These are phyloP conservation scores for Eimeria tenella DNA, from an alignment of 169 alveolate species.

Conservation along the genomic window DNA sequence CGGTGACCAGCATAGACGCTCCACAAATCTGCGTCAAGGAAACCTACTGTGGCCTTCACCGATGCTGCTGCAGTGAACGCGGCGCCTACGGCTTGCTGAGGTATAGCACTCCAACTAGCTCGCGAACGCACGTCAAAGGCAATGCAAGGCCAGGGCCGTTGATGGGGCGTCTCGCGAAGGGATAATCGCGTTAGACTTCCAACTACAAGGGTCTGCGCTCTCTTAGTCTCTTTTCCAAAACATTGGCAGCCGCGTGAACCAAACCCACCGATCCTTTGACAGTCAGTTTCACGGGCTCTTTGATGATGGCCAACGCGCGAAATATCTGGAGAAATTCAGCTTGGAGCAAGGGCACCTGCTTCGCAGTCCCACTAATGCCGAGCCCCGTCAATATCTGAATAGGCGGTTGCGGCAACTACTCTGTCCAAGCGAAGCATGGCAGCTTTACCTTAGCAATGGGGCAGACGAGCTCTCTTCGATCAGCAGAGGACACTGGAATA, in stretches of 20 bases:
- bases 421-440: neutral
- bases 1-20: conserved; percentile 40
- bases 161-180: conserved; percentile 54
- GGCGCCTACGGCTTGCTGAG: conserved; percentile 46
- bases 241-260: neutral
- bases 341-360: conserved; percentile 40
- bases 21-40: neutral
- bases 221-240: neutral
- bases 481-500: neutral
- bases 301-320: conserved; percentile 19
- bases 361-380: neutral
- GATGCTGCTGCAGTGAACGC: neutral
- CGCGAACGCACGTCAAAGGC: conserved; percentile 58
- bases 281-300: conserved; percentile 33
- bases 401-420: neutral
- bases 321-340: conserved; percentile 43
- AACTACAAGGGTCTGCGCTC: conserved; percentile 13
- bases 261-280: conserved; percentile 30
- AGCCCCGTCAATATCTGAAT: conserved; percentile 7
- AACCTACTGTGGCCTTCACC: neutral
- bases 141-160: conserved; percentile 18
- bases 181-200: conserved; percentile 37
- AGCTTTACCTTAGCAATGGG: neutral
- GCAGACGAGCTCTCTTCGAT: neutral
- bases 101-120: conserved; percentile 49